A percentile compares a stretch with the other conserved stretches of the same genome.
These are phyloP conservation scores for Venturia aucupariae DNA, from an alignment of 2,329 filamentous ascomycete genomes.

Conservation along the genomic window DNA sequence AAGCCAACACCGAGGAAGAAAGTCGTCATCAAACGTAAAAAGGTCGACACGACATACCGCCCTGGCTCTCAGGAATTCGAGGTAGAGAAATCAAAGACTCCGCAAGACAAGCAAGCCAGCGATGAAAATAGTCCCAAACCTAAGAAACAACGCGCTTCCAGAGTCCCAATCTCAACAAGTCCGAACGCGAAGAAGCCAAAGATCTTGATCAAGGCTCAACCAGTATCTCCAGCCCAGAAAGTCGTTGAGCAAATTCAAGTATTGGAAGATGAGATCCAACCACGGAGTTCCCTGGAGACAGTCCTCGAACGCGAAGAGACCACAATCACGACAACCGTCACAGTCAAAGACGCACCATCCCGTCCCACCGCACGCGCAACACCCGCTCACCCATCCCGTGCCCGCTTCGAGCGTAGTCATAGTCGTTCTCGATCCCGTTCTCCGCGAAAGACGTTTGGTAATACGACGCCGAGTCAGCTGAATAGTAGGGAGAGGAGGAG, in stretches of 20 bases:
- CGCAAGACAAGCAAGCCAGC: not conserved
- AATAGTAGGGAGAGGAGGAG: not conserved
- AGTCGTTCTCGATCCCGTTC: slow-evolving; percentile 2
- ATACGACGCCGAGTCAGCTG: not conserved
- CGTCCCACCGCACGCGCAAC: slow-evolving; percentile 8
- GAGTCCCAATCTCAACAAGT: not conserved
- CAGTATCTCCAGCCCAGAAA: not conserved
- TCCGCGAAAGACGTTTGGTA: slow-evolving; percentile 1
- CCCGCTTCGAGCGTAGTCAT: not conserved
- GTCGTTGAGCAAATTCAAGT: not conserved
- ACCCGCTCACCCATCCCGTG: slow-evolving; percentile 6
- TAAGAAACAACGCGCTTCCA: not conserved
- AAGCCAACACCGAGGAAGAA: not conserved
- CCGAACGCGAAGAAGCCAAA: not conserved
- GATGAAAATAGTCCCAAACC: not conserved
- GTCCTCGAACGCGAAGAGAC: slow-evolving; percentile 8
- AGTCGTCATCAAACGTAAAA: not conserved
- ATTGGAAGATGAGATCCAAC: not conserved
- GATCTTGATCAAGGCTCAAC: not conserved
- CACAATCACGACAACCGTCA: not conserved
- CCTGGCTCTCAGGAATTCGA: not conserved
- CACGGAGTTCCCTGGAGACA: slow-evolving; percentile 7
- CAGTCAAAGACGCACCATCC: not conserved
- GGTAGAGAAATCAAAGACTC: not conserved
- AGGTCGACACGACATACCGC: not conserved